Conservation (phyloP, 208 protist genomes). For the Leishmania lainsoni region DNA sequence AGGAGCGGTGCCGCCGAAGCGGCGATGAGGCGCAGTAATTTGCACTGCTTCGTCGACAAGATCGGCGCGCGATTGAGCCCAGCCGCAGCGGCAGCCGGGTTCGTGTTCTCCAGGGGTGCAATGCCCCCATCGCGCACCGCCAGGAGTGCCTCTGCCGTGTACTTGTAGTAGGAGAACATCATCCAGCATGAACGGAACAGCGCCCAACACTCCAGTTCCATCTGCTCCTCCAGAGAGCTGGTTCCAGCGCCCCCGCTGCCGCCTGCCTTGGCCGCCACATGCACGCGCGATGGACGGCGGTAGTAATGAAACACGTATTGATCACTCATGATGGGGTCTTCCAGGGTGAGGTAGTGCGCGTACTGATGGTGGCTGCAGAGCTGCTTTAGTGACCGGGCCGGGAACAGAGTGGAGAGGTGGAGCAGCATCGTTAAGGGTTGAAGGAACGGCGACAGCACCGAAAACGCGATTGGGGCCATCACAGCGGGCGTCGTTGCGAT, state of each 20-base stretch:
- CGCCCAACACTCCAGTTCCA: constrained; percentile 32
- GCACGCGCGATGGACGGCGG: constrained; percentile 42
- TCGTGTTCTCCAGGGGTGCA: constrained; percentile 2
- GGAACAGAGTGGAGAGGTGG: constrained; percentile 69
- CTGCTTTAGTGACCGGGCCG: constrained; percentile 45
- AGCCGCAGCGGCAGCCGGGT: not conserved
- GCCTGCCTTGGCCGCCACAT: constrained; percentile 21
- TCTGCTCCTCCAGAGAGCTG: constrained; percentile 24
- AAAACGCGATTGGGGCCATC: constrained; percentile 45
- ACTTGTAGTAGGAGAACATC: constrained; percentile 79
- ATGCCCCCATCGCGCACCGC: constrained; percentile 19
- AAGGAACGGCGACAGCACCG: constrained; percentile 61
- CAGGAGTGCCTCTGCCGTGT: constrained; percentile 57
- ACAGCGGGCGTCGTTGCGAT: constrained; percentile 26
- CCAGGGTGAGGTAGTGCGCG: constrained; percentile 43
- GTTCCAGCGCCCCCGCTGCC: constrained; percentile 5
- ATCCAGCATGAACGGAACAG: constrained; percentile 83
- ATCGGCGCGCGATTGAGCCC: constrained; percentile 13
- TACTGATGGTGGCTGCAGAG: constrained; percentile 63
- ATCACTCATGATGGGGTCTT: constrained; percentile 45
- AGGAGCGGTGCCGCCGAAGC: constrained; percentile 71
- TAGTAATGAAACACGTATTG: constrained; percentile 60
- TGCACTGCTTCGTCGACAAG: constrained; percentile 46
- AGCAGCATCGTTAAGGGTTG: constrained; percentile 60
- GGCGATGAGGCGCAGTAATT: constrained; percentile 55